A percentile compares a stretch with the other conserved stretches of the same genome.
Evolutionary conservation across 371 early-diverging fungal genomes (phyloP).

Genomic region (Mortierella sp.): DNA sequence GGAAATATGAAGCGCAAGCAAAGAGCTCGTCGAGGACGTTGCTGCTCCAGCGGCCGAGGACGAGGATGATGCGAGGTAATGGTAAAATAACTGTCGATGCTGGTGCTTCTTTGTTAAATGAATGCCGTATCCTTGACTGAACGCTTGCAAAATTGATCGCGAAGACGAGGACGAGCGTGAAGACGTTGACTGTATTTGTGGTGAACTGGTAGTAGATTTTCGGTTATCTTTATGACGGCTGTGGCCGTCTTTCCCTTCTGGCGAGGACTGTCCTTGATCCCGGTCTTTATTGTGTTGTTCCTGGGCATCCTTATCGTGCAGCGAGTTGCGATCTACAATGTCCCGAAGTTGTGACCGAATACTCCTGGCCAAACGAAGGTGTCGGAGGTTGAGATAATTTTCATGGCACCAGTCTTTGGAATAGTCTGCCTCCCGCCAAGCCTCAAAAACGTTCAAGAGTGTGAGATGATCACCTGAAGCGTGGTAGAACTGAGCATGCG

Average conservation of each 20-base stretch:
- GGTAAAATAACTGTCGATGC: conserved; percentile 76
- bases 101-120: conserved; percentile 82
- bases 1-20: conserved; percentile 76
- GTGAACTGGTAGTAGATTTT: conserved; percentile 13
- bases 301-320: conserved; percentile 21
- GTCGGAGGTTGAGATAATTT: conserved; percentile 88
- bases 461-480: conserved; percentile 93
- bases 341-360: conserved; percentile 91
- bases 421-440: conserved; percentile 85
- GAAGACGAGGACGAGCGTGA: conserved; percentile 49
- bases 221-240: conserved; percentile 19
- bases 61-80: conserved; percentile 65
- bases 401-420: conserved; percentile 91
- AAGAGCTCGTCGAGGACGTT: conserved; percentile 15
- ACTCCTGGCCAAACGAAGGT: conserved; percentile 85
- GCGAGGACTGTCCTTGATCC: not conserved
- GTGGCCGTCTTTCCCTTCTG: not conserved
- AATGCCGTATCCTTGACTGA: conserved; percentile 79
- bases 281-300: conserved; percentile 3
- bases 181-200: not conserved
- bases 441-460: conserved; percentile 87
- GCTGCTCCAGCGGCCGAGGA: conserved; percentile 30
- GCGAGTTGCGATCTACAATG: conserved; percentile 80
- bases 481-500: conserved; percentile 71
- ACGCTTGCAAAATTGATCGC: conserved; percentile 71